These are phyloP conservation scores for Populus alba DNA, from an alignment of 345 rosid species.

Conservation along the genomic window DNA sequence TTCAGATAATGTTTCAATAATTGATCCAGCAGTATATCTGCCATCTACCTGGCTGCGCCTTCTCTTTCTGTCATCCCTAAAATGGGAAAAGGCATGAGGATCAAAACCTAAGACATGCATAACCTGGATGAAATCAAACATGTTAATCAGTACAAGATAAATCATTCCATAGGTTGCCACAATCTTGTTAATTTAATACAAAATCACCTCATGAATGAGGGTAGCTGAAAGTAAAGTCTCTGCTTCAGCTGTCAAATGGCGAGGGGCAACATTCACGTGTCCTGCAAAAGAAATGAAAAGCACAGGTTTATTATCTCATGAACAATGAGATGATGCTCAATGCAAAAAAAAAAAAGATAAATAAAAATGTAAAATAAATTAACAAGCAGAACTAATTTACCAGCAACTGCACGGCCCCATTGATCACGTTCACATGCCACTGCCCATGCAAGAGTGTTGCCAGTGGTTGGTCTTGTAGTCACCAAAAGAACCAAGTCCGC, in stretches of 20 bases:
- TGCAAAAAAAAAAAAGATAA: neutral
- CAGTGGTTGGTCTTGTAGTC: constrained; percentile 98
- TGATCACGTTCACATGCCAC: constrained; percentile 99
- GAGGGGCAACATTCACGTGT: constrained; percentile 98
- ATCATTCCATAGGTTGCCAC: neutral
- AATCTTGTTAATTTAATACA: constrained; percentile 8
- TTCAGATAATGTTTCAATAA: neutral
- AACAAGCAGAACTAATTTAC: constrained; percentile 28
- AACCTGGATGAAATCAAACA: constrained; percentile 49
- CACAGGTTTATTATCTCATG: constrained; percentile 5
- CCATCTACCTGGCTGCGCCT: constrained; percentile 76
- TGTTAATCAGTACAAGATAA: constrained; percentile 3
- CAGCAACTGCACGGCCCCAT: constrained; percentile 99
- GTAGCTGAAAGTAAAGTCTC: constrained; percentile 97
- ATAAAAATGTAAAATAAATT: no score
- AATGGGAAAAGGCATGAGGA: constrained; percentile 98
- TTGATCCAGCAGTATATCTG: neutral
- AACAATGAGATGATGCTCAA: neutral
- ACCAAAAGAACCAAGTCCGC: constrained; percentile 95
- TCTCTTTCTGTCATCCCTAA: constrained; percentile 96
- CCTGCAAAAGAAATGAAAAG: constrained; percentile 42
- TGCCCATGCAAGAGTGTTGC: constrained; percentile 99
- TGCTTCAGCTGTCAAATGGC: constrained; percentile 96
- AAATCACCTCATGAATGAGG: constrained; percentile 85
- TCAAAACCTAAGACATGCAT: constrained; percentile 99